Evolutionary conservation across 2,329 filamentous ascomycete species (phyloP), one percentile per base, ranked within the genome.

Genomic region (Fusarium veterinarium): DNA sequence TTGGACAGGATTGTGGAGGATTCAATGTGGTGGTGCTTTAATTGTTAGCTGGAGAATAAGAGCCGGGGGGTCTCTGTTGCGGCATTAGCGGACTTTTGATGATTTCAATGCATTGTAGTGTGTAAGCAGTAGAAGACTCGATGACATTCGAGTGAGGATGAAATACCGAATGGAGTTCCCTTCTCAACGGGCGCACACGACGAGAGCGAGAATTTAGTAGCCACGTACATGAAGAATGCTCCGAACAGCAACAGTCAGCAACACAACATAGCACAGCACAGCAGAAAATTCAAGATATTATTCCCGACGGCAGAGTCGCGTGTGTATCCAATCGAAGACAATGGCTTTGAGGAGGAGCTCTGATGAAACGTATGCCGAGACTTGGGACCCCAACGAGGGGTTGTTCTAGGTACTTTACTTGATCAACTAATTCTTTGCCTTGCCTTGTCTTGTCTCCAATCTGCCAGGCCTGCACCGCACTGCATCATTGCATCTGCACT

Each of bases 341-440:
- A 48, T 48, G 64, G 65, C 30, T 49, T 61, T n/a, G 46, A 59
- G 57, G 46, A 59, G 57, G 52, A 67, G 31, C 61, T 71, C 44
- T 71, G 41, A 60, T 73, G 70, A 73, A 73, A 73, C 70, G 56
- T 58, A 58, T 63, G 61, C 67, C 70, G 70, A 73, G 66, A 73
- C 57, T 71, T 69, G 38, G 48, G 40, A 31, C 33, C 33, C 65
- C 48, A 67, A 60, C 62, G 67, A 69, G 66, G 66, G 64, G 42
- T n/a, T 40, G 31, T 41, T 30, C 48, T 25, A 16, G 48, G 31
- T 37, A 23, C 12, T n/a, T 25, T 51, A 40, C n/a, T 41, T 53
- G 46, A 53, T 42, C n/a, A 41, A 48, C 28, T 38, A 45, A 60
- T 42, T 33, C 37, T 17, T 30, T 49, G 45, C 45, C 28, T 17